Evolutionary conservation across 192 early-diverging fungal genomes (phyloP), one percentile per base, ranked within the genome.

Genomic region (Gaertneriomyces semiglobifer): DNA sequence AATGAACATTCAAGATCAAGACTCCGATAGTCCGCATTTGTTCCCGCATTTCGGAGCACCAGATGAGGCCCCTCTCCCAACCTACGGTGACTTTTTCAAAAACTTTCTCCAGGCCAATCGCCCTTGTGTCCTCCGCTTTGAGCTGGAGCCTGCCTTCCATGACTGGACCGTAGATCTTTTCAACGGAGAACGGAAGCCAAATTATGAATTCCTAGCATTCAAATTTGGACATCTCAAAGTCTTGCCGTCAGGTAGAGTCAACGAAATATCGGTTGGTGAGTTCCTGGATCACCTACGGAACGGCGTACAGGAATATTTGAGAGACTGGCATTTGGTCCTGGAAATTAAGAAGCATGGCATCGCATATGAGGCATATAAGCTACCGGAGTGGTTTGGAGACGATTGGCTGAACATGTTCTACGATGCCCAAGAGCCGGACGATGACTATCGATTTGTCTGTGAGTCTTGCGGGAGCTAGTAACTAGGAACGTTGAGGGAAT

Each of bases 361-460:
- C 11, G 38, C 18, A 38, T 16, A 10, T 14, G 6, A 39, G 38
- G 33, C 14, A 59, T 68, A 68, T 52, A 7, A 14, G 11, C n/a
- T 38, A 18, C 66, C 66, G 25, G 40, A 16, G 12, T 68, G 66
- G 66, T 59, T 59, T n/a, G 38, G 40, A 14, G 66, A 68, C 16
- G 66, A 68, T 16, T 68, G 66, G 66, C 47, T 68, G 10, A 61
- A 68, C 44, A 47, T 3, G 50, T 68, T 60, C 33, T 39, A 52
- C 8, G 66, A 59, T 20, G 0, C 6, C 9, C 41, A 59, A 38
- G 33, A 38, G 14, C 39, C 33, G 12, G 51, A 68, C 7, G 66
- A 67, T 44, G 66, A 68, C n/a, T 68, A 68, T 25, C 66, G 66
- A 10, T 68, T 68, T 60, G 66, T 68, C 8, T 68, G 64, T 65